Evolutionary conservation across 768 basidiomycete genomes (phyloP).

Genomic region (Pleurotus djamor): DNA sequence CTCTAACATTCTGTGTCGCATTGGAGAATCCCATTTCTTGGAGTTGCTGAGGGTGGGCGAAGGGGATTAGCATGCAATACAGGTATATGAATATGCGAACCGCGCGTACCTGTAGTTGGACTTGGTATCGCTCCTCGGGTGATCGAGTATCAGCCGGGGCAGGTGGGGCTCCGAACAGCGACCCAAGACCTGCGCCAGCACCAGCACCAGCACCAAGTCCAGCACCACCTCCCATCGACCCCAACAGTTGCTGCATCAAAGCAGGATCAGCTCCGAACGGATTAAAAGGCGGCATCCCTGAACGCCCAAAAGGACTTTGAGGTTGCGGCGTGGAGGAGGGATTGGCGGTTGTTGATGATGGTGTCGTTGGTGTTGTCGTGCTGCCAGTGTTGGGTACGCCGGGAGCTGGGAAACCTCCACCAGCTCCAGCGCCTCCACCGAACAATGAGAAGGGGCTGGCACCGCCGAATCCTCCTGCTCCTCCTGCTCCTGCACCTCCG

Average conservation of each 20-base stretch:
- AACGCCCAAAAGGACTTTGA: slow-evolving; percentile 16
- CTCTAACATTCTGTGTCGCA: slow-evolving; percentile 86
- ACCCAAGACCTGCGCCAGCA: no score
- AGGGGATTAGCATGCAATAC: neutral
- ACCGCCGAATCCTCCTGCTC: neutral
- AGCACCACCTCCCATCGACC: slow-evolving; percentile 24
- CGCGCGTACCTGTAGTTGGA: slow-evolving; percentile 65
- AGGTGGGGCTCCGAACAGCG: slow-evolving; percentile 20
- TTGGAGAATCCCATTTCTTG: slow-evolving; percentile 95
- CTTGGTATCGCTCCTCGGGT: slow-evolving; percentile 91
- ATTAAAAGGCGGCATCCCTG: slow-evolving; percentile 16
- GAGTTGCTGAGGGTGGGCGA: slow-evolving; percentile 60
- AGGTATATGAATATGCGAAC: no score
- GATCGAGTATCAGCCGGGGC: slow-evolving; percentile 68
- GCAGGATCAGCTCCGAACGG: slow-evolving; percentile 31
- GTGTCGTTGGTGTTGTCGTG: slow-evolving; percentile 13
- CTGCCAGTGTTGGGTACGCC: slow-evolving; percentile 43
- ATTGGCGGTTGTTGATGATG: slow-evolving; percentile 6
- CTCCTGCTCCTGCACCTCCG: neutral
- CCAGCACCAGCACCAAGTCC: slow-evolving; percentile 15
- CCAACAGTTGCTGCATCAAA: slow-evolving; percentile 43
- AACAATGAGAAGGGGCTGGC: neutral
- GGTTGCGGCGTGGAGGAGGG: slow-evolving; percentile 19
- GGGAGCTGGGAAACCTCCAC: slow-evolving; percentile 53
- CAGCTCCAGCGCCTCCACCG: neutral